Evolutionary conservation across 2,329 filamentous ascomycete species (phyloP), one percentile per base, ranked within the genome.

Genomic region (Aulographum hederae): DNA sequence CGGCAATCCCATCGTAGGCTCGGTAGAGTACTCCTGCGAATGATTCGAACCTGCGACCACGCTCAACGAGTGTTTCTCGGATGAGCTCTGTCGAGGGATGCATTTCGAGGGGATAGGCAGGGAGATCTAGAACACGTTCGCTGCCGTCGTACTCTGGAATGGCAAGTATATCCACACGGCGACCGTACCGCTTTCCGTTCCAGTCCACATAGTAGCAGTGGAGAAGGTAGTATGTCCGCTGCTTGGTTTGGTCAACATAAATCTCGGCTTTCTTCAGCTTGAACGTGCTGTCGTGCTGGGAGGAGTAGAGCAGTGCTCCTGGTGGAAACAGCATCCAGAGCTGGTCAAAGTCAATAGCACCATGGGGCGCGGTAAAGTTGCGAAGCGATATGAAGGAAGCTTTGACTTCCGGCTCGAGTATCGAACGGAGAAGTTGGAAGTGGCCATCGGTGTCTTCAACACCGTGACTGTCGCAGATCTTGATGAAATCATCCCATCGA

Each of bases 401-500:
- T 36, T 53, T 50, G 43, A 59, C 57, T 34, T 61, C 56, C 13
- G 47, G 46, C 3, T 46, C 42, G 2, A 61, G 43, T 10, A 58
- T 38, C 3, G 50, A 38, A 26, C 51, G 45, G 5, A 61, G 46
- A 1, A 60, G 41, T 26, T 48, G 38, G 4, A 50, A 52, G 40
- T 61, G 56, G 23, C 46, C 42, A 12, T 45, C 52, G n/a, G 41
- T 47, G 3, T 41, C 38, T 26, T 41, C 40, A 17, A 41, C 32
- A 21, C 28, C 32, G 2, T 73, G 57, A 5, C 52, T 42, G 2
- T 58, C 39, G 6, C 58, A 39, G 25, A 53, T 46, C 0, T 45
- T 52, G 2, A 58, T 39, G 8, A 58, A 39, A 25, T 53, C 46
- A 1, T 45, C 52, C 71, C 73, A 79, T 20, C 73, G 63, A 47